Conservation (phyloP, 2,329 filamentous ascomycete genomes). For the Ophiostoma populinum region DNA sequence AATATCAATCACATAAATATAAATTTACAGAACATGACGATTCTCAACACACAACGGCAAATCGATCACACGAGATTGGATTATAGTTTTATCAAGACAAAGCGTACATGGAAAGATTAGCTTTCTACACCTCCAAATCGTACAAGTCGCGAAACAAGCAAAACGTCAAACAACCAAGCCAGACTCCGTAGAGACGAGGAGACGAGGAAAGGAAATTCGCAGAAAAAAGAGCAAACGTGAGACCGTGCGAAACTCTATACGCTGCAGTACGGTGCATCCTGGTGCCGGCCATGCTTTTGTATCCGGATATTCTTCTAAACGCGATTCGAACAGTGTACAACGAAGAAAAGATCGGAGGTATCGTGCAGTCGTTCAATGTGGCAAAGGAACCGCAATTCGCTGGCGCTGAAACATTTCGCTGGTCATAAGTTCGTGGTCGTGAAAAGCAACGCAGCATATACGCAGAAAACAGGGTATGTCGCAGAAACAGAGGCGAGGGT, state of each 20-base stretch:
- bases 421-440: constrained; percentile 4
- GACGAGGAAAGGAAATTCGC: neutral
- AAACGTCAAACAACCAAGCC: neutral
- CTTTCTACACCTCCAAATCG: too few relatives aligned
- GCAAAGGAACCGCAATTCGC: neutral
- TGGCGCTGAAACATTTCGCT: constrained; percentile 2
- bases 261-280: constrained; percentile 1
- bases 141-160: too few relatives aligned
- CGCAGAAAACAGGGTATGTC: neutral
- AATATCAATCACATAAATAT: too few relatives aligned
- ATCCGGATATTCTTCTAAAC: constrained; percentile 3
- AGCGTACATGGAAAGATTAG: too few relatives aligned
- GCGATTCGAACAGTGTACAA: too few relatives aligned
- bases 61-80: too few relatives aligned
- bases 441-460: neutral
- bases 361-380: too few relatives aligned
- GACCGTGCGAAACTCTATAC: neutral
- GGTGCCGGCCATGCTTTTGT: neutral
- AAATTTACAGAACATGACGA: too few relatives aligned
- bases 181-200: neutral
- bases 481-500: neutral
- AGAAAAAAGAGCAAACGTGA: neutral
- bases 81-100: too few relatives aligned
- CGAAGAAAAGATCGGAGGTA: too few relatives aligned
- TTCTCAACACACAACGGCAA: too few relatives aligned